These are phyloP conservation scores for Lasiosphaeria hispida DNA, from an alignment of 495 filamentous ascomycete genomes.

Conservation along the genomic window DNA sequence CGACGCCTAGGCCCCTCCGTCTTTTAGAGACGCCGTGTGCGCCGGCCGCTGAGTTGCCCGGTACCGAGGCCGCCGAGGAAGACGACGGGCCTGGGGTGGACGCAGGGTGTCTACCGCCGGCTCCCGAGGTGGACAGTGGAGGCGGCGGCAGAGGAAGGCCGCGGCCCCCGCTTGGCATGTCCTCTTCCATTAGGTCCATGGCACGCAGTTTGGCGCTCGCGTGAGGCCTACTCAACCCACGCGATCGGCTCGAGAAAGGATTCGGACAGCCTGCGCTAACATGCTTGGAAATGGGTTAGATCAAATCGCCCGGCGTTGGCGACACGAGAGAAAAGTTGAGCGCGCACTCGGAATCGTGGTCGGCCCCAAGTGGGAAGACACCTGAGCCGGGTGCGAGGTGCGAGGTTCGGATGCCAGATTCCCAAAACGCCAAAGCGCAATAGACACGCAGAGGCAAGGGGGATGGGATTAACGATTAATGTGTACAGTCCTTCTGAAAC, in stretches of 20 bases:
- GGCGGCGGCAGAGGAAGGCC: conserved; percentile 5
- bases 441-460: neutral
- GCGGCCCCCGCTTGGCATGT: conserved; percentile 13
- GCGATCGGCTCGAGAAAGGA: neutral
- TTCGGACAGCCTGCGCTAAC: conserved; percentile 7
- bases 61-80: conserved; percentile 7
- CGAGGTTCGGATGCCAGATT: neutral
- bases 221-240: neutral
- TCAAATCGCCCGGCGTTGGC: too few species aligned
- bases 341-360: neutral
- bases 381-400: neutral
- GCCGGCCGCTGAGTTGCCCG: neutral
- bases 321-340: neutral
- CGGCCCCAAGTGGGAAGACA: neutral
- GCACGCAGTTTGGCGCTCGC: neutral
- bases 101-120: conserved; percentile 4
- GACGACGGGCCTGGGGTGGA: neutral
- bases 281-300: conserved; percentile 8
- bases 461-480: neutral
- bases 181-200: conserved; percentile 33
- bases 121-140: neutral
- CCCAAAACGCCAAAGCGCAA: too few species aligned
- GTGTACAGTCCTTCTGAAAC: neutral
- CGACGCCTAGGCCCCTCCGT: conserved; percentile 49
- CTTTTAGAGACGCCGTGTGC: conserved; percentile 37